A percentile compares a stretch with the other conserved stretches of the same genome.
phyloP scores from a whole-genome alignment of 1,284 basidiomycete species.

The Grifola frondosa region DNA sequence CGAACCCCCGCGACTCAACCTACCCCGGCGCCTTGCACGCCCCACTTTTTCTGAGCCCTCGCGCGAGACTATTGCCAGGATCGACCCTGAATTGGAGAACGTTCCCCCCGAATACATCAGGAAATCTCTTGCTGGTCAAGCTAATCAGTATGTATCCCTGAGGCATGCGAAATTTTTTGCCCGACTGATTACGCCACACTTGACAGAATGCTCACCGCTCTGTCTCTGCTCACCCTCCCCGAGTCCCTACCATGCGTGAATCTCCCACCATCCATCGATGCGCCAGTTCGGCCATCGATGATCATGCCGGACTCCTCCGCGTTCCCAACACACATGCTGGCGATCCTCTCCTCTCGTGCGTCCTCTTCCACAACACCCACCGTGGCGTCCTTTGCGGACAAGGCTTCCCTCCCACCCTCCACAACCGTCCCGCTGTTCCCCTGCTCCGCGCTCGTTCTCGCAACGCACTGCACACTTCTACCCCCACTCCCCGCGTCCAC shows the following conservation, averaged over 20 bases:
- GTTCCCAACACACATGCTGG: slow-evolving; percentile 56
- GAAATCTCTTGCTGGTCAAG: slow-evolving; percentile 34
- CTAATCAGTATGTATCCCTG: slow-evolving; percentile 33
- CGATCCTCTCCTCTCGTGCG: slow-evolving; percentile 42
- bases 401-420: slow-evolving; percentile 22
- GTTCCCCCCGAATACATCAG: slow-evolving; percentile 40
- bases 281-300: slow-evolving; percentile 25
- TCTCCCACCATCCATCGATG: slow-evolving; percentile 28
- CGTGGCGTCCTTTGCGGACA: slow-evolving; percentile 28
- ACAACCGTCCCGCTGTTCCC: slow-evolving; percentile 49
- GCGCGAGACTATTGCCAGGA: slow-evolving; percentile 28
- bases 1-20: slow-evolving; percentile 33
- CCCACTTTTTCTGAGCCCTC: slow-evolving; percentile 33
- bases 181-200: neutral
- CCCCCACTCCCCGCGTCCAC: slow-evolving; percentile 39
- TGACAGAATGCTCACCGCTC: slow-evolving; percentile 27
- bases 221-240: slow-evolving; percentile 27
- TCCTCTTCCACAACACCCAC: slow-evolving; percentile 29
- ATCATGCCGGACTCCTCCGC: slow-evolving; percentile 33
- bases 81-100: slow-evolving; percentile 37
- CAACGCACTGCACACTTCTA: slow-evolving; percentile 52
- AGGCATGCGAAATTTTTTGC: neutral
- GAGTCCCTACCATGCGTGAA: slow-evolving; percentile 29
- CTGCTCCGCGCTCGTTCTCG: slow-evolving; percentile 55
- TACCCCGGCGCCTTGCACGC: slow-evolving; percentile 36